These are phyloP conservation scores for Daldinia bambusicola DNA, from an alignment of 495 filamentous ascomycete genomes.

Conservation along the genomic window DNA sequence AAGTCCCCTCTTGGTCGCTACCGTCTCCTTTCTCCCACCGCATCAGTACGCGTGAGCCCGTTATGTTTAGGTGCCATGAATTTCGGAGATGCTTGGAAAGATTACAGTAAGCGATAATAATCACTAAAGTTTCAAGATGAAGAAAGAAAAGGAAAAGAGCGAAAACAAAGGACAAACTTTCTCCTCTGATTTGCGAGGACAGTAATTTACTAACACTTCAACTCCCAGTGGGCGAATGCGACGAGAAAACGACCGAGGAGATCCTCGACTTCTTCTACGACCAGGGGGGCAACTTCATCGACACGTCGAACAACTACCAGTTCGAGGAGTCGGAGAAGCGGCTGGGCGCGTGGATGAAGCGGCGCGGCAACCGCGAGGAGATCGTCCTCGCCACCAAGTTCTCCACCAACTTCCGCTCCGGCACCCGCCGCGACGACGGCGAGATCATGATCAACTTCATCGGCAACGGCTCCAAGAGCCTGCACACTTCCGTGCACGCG, in stretches of 20 bases:
- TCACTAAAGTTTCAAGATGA: no score
- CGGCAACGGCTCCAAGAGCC: slow-evolving; percentile 69
- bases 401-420: slow-evolving; percentile 58
- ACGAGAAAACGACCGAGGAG: slow-evolving; percentile 67
- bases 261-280: slow-evolving; percentile 75
- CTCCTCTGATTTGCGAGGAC: no score
- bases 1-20: slow-evolving; percentile 65
- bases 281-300: slow-evolving; percentile 79
- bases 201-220: neutral
- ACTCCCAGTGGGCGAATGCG: slow-evolving; percentile 64
- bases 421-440: slow-evolving; percentile 36
- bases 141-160: no score
- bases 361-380: slow-evolving; percentile 52
- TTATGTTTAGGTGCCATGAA: slow-evolving; percentile 73
- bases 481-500: slow-evolving; percentile 63
- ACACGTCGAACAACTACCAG: slow-evolving; percentile 79
- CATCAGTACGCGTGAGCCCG: slow-evolving; percentile 67
- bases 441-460: slow-evolving; percentile 64
- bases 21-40: slow-evolving; percentile 68
- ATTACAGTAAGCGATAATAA: slow-evolving; percentile 41
- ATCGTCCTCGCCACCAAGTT: slow-evolving; percentile 79
- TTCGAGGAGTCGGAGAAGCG: slow-evolving; percentile 73
- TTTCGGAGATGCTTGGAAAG: slow-evolving; percentile 67
- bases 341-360: slow-evolving; percentile 81
- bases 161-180: no score